Conservation (phyloP, 2,329 filamentous ascomycete species). For the Colletotrichum truncatum region DNA sequence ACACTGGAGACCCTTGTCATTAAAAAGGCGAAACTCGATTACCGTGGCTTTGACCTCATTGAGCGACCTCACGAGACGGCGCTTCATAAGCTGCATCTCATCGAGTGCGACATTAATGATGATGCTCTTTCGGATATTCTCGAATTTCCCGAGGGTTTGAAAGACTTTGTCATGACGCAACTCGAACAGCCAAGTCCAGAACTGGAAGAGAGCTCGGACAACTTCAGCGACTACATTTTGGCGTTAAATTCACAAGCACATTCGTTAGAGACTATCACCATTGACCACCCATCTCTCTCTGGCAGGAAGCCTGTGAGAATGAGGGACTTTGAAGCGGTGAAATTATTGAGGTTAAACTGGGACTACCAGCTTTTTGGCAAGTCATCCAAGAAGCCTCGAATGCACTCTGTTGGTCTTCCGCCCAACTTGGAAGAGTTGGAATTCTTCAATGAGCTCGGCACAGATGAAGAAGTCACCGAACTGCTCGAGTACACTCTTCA, state of each 20-base stretch:
- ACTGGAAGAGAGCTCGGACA: constrained; percentile 57
- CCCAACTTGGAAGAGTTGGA: constrained; percentile 55
- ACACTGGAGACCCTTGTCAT: constrained; percentile 56
- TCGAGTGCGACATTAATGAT: constrained; percentile 61
- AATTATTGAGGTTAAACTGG: constrained; percentile 52
- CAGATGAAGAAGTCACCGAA: constrained; percentile 57
- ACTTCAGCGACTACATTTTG: constrained; percentile 56
- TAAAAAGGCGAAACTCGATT: constrained; percentile 53
- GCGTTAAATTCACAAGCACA: constrained; percentile 51
- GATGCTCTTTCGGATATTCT: constrained; percentile 46
- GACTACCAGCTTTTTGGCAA: constrained; percentile 59
- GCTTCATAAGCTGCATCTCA: constrained; percentile 51
- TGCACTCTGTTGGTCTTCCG: constrained; percentile 57
- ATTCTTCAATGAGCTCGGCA: constrained; percentile 55
- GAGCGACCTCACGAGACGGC: constrained; percentile 57
- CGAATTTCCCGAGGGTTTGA: constrained; percentile 53
- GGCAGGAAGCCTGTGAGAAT: constrained; percentile 52
- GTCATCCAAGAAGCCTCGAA: constrained; percentile 51
- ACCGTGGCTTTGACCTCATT: constrained; percentile 56
- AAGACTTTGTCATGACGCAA: constrained; percentile 59
- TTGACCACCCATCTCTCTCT: constrained; percentile 52
- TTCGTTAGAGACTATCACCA: constrained; percentile 53
- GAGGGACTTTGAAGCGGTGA: constrained; percentile 52
- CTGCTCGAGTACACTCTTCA: constrained; percentile 52
- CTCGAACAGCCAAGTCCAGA: constrained; percentile 47